Evolutionary conservation across 2,329 filamentous ascomycete genomes (phyloP), one percentile per base, ranked within the genome.

Genomic region (Fusarium tricinctum): DNA sequence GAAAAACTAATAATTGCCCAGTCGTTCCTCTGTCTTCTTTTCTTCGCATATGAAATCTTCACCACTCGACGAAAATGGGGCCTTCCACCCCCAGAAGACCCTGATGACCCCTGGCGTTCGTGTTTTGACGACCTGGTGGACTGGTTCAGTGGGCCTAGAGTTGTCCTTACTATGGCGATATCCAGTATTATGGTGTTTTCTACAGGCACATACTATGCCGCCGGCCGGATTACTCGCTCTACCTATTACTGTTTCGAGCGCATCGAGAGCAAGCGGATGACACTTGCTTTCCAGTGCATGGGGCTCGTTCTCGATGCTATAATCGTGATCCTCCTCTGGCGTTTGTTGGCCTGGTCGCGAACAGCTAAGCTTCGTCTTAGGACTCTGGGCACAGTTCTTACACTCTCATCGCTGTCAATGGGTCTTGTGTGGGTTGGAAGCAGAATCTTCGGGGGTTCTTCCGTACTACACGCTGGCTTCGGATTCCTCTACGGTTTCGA

Each of bases 221-320:
- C 79, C 4, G 76, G 77, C 15, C 78, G 80, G n/a, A 76, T 77
- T 5, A 71, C 74, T 19, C 76, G 71, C n/a, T 87, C 85, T 14
- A 85, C 83, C 0, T 86, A 83, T 58, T 81, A 86, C 57, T 88
- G 86, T 69, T 83, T 85, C 19, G 66, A 78, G 6, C 68, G 78
- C 5, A 63, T 79, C 15, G 84, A 86, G 54, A 80, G 76, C 50
- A 74, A 74, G 5, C 70, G 74, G 6, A 73, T 73, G 19, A 75
- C 82, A 2, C 65, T 83, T 1, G 63, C 77, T n/a, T 68, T 83
- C 8, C 86, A 87, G 63, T 63, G 80, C 47, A 19, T 79, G 2
- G 83, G 83, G 0, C 72, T 87, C 19, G 59, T 81, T 22, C 75
- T 85, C 7, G 85, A 88, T 66, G 79, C 81, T 8, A 57, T 75